These are phyloP conservation scores for Sporothrix protearum DNA, from an alignment of 2,329 filamentous ascomycete genomes.

Conservation along the genomic window DNA sequence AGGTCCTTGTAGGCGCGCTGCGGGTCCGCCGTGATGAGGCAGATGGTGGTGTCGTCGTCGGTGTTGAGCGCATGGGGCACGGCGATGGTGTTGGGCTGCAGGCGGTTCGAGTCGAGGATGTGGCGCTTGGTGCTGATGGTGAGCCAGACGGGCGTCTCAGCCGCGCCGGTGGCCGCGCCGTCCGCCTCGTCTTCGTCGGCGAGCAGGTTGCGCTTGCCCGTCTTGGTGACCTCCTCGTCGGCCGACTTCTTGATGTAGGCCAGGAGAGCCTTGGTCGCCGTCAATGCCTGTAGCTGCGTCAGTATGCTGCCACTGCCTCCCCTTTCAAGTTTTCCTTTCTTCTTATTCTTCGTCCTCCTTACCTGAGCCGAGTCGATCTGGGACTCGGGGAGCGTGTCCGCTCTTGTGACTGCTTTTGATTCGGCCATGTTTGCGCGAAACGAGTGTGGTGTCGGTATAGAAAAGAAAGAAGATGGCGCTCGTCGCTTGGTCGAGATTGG, in stretches of 20 bases:
- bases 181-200: slow-evolving; percentile 43
- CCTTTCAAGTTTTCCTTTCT: not conserved
- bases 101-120: slow-evolving; percentile 66
- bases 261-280: slow-evolving; percentile 61
- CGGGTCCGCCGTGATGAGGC: slow-evolving; percentile 70
- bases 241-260: slow-evolving; percentile 58
- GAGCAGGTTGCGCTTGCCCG: slow-evolving; percentile 56
- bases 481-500: not conserved
- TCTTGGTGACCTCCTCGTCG: slow-evolving; percentile 44
- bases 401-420: slow-evolving; percentile 21
- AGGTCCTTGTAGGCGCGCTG: slow-evolving; percentile 90
- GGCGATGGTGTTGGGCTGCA: slow-evolving; percentile 80
- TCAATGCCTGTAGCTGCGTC: slow-evolving; percentile 49
- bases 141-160: slow-evolving; percentile 57
- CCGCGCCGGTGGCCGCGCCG: slow-evolving; percentile 34
- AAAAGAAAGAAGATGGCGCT: not conserved
- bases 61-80: slow-evolving; percentile 73
- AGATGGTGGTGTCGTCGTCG: slow-evolving; percentile 66
- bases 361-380: slow-evolving; percentile 26
- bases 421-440: slow-evolving; percentile 22
- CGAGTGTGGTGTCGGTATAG: not conserved
- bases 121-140: slow-evolving; percentile 63
- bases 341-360: not conserved
- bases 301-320: not conserved
- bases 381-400: slow-evolving; percentile 20